A percentile compares a stretch with the other conserved stretches of the same genome.
phyloP scores from a whole-genome alignment of 2,329 filamentous ascomycete species.

The Alternaria infectoria region DNA sequence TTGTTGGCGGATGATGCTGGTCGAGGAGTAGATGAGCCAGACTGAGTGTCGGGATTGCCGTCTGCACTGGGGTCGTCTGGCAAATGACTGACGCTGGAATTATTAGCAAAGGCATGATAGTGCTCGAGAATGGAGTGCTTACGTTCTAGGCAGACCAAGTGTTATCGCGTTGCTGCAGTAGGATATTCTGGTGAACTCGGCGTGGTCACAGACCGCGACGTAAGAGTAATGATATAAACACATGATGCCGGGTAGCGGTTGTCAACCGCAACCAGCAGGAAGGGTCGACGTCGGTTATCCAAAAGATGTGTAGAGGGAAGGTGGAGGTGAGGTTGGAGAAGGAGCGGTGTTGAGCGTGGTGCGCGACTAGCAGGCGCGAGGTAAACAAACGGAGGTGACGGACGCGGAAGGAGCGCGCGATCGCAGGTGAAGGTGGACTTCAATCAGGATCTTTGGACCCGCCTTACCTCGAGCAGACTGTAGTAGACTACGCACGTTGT shows the following conservation, averaged over 20 bases:
- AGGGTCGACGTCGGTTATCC: conserved; percentile 7
- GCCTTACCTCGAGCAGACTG: neutral
- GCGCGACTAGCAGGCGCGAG: neutral
- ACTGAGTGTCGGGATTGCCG: neutral
- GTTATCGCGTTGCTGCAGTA: conserved; percentile 41
- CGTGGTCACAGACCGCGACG: conserved; percentile 41
- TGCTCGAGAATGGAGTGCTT: neutral
- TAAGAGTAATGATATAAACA: conserved; percentile 46
- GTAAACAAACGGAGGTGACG: conserved; percentile 6
- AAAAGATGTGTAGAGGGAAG: conserved; percentile 8
- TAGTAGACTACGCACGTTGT: neutral
- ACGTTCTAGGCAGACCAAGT: conserved; percentile 27
- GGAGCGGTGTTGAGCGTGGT: neutral
- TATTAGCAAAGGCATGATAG: conserved; percentile 3
- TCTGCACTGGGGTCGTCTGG: conserved; percentile 15
- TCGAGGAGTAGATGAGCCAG: conserved; percentile 10
- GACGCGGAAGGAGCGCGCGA: conserved; percentile 5
- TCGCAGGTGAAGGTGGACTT: conserved; percentile 3
- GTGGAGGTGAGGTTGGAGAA: neutral
- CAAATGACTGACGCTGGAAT: conserved; percentile 23
- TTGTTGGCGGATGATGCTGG: conserved; percentile 16
- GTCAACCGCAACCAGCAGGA: conserved; percentile 12
- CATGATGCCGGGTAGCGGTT: conserved; percentile 31
- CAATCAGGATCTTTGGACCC: neutral
- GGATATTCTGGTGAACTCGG: conserved; percentile 34